phyloP scores from a whole-genome alignment of 306 rosid genomes.

The Cicer arietinum region DNA sequence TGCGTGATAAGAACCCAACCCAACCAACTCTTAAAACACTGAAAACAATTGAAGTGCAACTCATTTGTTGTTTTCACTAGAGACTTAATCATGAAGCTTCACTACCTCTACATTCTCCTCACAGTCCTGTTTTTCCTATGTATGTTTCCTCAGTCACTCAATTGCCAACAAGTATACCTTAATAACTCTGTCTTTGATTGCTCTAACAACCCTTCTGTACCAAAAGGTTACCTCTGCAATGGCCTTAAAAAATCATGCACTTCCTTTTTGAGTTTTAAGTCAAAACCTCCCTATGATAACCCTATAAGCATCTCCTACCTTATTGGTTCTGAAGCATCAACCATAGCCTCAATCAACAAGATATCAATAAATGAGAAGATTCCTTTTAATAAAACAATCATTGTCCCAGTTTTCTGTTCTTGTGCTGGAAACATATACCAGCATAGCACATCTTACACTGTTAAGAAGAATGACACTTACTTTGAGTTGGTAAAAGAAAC shows the following conservation, averaged over 20 bases:
- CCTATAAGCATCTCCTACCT: conserved; percentile 53
- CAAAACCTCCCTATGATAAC: conserved; percentile 47
- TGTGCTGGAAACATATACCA: conserved; percentile 61
- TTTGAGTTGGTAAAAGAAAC: conserved; percentile 27
- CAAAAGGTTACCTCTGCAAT: conserved; percentile 64
- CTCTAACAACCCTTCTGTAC: conserved; percentile 35
- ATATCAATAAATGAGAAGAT: conserved; percentile 42
- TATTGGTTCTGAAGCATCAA: conserved; percentile 56
- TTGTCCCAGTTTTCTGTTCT: conserved; percentile 57
- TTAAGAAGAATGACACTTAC: conserved; percentile 37
- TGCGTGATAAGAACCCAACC: conserved; percentile 35
- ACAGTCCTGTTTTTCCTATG: conserved; percentile 22
- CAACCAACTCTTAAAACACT: conserved; percentile 12
- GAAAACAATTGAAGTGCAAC: conserved; percentile 41
- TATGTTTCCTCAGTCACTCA: conserved; percentile 38
- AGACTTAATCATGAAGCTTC: conserved; percentile 45
- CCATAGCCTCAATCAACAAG: conserved; percentile 56
- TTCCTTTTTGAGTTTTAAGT: conserved; percentile 52
- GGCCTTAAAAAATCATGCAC: conserved; percentile 49
- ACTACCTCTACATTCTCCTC: conserved; percentile 24
- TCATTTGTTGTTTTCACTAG: conserved; percentile 17
- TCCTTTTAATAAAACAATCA: conserved; percentile 45
- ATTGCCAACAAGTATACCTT: conserved; percentile 57
- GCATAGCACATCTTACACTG: conserved; percentile 52
- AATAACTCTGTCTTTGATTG: conserved; percentile 49